These are phyloP conservation scores for Penicillium odoratum DNA, from an alignment of 495 filamentous ascomycete genomes.

Conservation along the genomic window DNA sequence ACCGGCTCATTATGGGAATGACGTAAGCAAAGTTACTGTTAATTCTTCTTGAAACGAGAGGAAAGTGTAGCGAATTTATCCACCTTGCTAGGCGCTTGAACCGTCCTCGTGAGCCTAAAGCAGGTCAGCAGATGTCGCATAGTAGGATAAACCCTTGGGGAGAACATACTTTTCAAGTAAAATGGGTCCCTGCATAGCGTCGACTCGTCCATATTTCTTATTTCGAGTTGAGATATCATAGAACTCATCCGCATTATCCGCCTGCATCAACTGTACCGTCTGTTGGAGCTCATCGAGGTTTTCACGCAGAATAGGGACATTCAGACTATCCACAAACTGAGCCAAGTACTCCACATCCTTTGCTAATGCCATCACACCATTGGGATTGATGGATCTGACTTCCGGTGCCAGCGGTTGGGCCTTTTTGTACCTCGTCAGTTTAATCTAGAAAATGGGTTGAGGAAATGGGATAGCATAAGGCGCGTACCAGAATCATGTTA, in stretches of 20 bases:
- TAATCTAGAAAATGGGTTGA: neutral
- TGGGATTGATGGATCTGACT: constrained; percentile 82
- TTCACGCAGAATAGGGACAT: constrained; percentile 75
- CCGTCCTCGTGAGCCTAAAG: constrained; percentile 60
- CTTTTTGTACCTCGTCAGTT: constrained; percentile 37
- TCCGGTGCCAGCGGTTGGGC: constrained; percentile 77
- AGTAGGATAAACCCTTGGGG: neutral
- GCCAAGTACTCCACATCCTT: constrained; percentile 81
- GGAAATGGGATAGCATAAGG: neutral
- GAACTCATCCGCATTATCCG: constrained; percentile 89
- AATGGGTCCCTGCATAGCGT: constrained; percentile 79
- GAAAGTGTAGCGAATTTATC: constrained; percentile 68
- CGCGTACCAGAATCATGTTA: constrained; percentile 73
- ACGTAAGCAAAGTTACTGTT: neutral
- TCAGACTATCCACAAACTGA: constrained; percentile 79
- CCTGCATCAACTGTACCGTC: constrained; percentile 81
- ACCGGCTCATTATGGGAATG: neutral
- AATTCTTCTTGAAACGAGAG: constrained; percentile 65
- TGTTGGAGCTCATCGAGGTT: constrained; percentile 92
- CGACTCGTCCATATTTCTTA: constrained; percentile 91
- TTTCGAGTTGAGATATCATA: constrained; percentile 85
- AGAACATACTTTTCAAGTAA: constrained; percentile 79
- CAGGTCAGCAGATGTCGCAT: constrained; percentile 39
- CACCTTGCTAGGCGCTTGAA: constrained; percentile 57
- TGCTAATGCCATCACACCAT: constrained; percentile 76